phyloP scores from a whole-genome alignment of 805 yeast species.

The Kodamaea kaohsiungensis region DNA sequence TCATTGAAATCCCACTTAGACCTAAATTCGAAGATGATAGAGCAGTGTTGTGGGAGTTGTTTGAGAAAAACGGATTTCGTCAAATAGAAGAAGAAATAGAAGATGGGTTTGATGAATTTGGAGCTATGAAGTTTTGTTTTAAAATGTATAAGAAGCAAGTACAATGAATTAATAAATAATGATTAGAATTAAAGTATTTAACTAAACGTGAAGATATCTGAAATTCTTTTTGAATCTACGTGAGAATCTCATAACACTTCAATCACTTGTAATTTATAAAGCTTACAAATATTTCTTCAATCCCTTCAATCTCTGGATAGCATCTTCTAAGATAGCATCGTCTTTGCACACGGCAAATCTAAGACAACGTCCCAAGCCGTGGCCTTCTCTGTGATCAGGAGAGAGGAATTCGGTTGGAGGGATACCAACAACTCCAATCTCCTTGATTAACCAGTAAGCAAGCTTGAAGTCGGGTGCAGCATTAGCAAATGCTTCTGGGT shows the following conservation, averaged over 20 bases:
- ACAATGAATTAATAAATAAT: background rate
- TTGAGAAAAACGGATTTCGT: slow-evolving; percentile 39
- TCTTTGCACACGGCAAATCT: slow-evolving; percentile 97
- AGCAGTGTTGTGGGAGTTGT: slow-evolving; percentile 54
- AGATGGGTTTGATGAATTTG: slow-evolving; percentile 84
- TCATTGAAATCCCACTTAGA: slow-evolving; percentile 78
- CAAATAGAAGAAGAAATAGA: slow-evolving; percentile 46
- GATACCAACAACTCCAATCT: slow-evolving; percentile 91
- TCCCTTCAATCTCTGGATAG: slow-evolving; percentile 71
- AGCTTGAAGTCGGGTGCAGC: slow-evolving; percentile 84
- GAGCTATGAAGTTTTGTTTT: slow-evolving; percentile 61
- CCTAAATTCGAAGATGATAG: slow-evolving; percentile 66
- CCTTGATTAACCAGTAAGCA: slow-evolving; percentile 91
- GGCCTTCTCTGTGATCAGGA: slow-evolving; percentile 57
- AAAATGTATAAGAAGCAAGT: slow-evolving; percentile 24
- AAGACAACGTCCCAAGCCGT: slow-evolving; percentile 77
- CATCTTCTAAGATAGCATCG: slow-evolving; percentile 75
- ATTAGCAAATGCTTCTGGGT: slow-evolving; percentile 65
- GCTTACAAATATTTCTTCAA: slow-evolving; percentile 58
- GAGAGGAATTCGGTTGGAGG: slow-evolving; percentile 96
- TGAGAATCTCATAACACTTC: too few species aligned
- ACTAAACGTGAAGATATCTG: background rate
- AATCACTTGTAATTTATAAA: too few species aligned
- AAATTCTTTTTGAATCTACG: background rate
- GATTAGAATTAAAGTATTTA: background rate